Percentiles rank a stretch among this genome's conserved stretches.
Conservation (phyloP, 1,139 yeast genomes). For the Nakaseomyces sp. region DNA sequence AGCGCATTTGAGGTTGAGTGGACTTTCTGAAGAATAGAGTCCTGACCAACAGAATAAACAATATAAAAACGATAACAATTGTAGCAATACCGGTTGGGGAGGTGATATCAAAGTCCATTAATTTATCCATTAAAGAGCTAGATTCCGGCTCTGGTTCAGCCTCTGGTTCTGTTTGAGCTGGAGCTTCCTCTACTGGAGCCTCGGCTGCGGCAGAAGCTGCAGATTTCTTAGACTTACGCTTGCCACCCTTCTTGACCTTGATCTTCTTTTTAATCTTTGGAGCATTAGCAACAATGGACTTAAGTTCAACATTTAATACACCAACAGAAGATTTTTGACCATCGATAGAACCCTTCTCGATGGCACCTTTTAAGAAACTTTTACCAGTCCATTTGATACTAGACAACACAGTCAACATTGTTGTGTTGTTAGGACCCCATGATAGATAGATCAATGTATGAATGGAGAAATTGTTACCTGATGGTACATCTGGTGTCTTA, state of each 20-base stretch:
- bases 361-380: conserved; percentile 83
- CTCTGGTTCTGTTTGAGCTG: neutral
- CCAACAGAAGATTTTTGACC: conserved; percentile 76
- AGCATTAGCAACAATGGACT: conserved; percentile 35
- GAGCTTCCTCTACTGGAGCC: neutral
- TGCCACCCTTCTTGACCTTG: conserved; percentile 26
- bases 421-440: conserved; percentile 70
- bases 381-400: conserved; percentile 82
- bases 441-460: conserved; percentile 56
- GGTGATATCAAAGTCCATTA: conserved; percentile 18
- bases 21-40: conserved; percentile 15
- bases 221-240: conserved; percentile 11
- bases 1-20: conserved; percentile 13
- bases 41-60: conserved; percentile 11
- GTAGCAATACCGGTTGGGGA: conserved; percentile 17
- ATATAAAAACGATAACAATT: conserved; percentile 9
- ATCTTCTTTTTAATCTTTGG: conserved; percentile 26
- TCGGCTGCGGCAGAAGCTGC: neutral
- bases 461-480: conserved; percentile 74
- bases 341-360: conserved; percentile 88
- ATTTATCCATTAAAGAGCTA: neutral
- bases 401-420: conserved; percentile 56
- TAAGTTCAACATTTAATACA: conserved; percentile 48
- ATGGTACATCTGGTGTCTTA: conserved; percentile 89
- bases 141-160: conserved; percentile 7